Evolutionary conservation across 2,329 filamentous ascomycete genomes (phyloP).

Genomic region (Trichophyton rubrum): DNA sequence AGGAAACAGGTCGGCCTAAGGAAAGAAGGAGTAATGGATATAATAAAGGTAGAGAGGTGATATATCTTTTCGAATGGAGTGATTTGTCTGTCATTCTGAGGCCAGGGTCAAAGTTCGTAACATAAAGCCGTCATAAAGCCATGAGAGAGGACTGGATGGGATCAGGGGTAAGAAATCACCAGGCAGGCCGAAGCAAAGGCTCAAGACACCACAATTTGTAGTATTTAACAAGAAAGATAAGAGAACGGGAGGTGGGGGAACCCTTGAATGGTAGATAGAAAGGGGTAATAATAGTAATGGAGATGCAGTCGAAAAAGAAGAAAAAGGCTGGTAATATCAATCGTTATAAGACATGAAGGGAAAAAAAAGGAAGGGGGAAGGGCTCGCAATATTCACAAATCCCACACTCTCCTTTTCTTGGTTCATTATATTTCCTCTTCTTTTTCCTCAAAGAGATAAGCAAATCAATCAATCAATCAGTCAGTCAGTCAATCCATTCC

Average conservation of each 20-base stretch:
- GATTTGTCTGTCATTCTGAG: neutral
- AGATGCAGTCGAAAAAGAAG: conserved; percentile 1
- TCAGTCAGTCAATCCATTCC: too few relatives aligned
- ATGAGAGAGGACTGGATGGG: neutral
- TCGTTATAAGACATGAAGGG: neutral
- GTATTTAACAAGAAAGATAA: neutral
- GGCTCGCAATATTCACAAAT: neutral
- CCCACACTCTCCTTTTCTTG: neutral
- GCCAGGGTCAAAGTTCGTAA: neutral
- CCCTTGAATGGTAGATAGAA: too few relatives aligned
- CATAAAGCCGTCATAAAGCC: neutral
- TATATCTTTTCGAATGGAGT: neutral
- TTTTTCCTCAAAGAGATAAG: neutral
- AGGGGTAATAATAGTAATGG: neutral
- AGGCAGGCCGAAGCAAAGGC: neutral
- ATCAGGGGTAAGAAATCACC: neutral
- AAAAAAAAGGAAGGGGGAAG: neutral
- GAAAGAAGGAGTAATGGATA: neutral
- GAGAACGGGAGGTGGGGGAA: neutral
- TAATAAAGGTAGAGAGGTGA: neutral
- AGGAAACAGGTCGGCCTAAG: too few relatives aligned
- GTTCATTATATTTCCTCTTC: neutral
- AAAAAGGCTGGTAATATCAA: neutral
- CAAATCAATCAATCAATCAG: too few relatives aligned
- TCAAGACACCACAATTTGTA: neutral